Base-by-base conservation (phyloP, 371 early-diverging fungal genomes). In the Rhizopus stolonifer region DNA sequence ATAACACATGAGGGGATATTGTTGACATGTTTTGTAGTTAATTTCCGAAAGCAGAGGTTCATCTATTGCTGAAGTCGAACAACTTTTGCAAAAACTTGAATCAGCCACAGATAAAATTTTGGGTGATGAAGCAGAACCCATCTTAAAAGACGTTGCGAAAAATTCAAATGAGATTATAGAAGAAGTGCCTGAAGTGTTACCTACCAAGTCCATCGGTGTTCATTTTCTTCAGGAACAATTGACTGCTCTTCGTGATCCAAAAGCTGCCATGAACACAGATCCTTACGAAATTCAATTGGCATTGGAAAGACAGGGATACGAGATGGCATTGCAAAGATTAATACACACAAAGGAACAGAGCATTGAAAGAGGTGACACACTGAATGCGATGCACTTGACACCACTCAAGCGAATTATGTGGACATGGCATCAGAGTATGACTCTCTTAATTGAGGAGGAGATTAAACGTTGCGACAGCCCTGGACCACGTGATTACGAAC, bases 251-350 rank as follows among this genome's bases (percentile, higher is more conserved):
- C 62, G 52, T 14, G 67, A 70, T 48, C 59, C 70, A 2, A 40
- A 63, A n/a, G 54, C 56, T 17, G 60, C 59, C 7, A 38, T 67
- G 2, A 72, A 73, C 22, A 71, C 85, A 47, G 76, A 81, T 25
- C 80, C 81, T 23, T 87, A 86, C 58, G 87, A 90, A 26, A 80
- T 85, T 48, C 96, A 97, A 66, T 51, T 86, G n/a, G 81, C 82
- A 51, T 67, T 97, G 6, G 96, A 97, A 69, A 86, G 88, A 46
- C 86, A 88, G 42, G 87, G 95, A 0, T 85, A 89, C 40, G 83
- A 86, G 18, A 84, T 89, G 1, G 92, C 94, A 2, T 63, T 89
- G 18, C 88, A 88, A 42, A 77, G 77, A 43, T 67, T 91, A 57
- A 78, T 87, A n/a, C 73, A 86, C 13, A 74, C 79, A 17, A 64